Base-by-base conservation (phyloP, 345 rosid species). In the Eucalyptus curtisii region DNA sequence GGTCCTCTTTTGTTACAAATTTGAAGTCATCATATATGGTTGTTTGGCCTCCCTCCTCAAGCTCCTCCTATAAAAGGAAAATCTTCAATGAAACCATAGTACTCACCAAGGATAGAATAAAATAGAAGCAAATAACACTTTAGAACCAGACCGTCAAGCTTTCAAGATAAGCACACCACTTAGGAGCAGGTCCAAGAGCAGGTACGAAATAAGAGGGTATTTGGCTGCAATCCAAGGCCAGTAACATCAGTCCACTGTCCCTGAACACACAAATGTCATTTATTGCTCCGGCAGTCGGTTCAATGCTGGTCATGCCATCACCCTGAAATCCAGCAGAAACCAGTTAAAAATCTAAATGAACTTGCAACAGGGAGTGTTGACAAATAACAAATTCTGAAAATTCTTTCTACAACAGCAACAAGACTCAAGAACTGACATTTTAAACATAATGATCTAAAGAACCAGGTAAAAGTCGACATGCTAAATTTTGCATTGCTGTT, bases 111-210 rank as follows among this genome's bases (percentile, higher is more conserved):
- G 30, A 20, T 37, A 9, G 16, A 53, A 55, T 22, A 76, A 37
- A n/a, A 19, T 27, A 30, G 24, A 52, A 57, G 27, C 68, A 37
- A 50, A 52, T 50, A 27, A 52, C 13, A 79, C 15, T 49, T 86
- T 13, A 64, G 89, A 79, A 90, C 86, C 89, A 87, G 84, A 97
- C 99, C 93, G 99, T 98, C 88, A 95, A 82, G 91, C 92, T 95
- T 90, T 98, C 99, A 85, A 98, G 93, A 47, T 92, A 86, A 86
- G 98, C 91, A 91, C 97, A 95, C 99, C 99, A 98, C 88, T 94
- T 96, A 66, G 99, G 99, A 88, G 98, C 96, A 92, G 99, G 97
- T 90, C 99, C 99, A 68, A 97, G 92, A 89, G 96, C 95, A 92
- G 99, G 99, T 91, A 98, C 90, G 88, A 95, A 98, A 91, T 97